Conservation (phyloP, 2,329 filamentous ascomycete species). For the Stemphylium vesicarium region DNA sequence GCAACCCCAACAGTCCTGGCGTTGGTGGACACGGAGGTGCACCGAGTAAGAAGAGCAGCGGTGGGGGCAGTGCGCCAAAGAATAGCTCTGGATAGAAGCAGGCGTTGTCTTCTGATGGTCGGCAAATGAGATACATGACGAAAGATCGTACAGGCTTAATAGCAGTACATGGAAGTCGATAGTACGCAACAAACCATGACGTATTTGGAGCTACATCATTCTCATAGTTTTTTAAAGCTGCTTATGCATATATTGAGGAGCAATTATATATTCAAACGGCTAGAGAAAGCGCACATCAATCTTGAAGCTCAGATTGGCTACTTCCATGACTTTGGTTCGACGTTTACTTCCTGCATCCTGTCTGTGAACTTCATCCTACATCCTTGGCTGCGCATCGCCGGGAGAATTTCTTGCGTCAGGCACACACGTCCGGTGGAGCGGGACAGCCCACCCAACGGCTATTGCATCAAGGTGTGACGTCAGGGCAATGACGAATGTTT, state of each 20-base stretch:
- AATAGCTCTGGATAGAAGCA: constrained; percentile 24
- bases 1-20: constrained; percentile 52
- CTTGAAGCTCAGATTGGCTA: too few species aligned
- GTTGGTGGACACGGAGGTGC: constrained; percentile 50
- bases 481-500: background rate
- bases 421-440: background rate
- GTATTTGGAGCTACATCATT: background rate
- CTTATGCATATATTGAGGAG: background rate
- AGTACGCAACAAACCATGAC: background rate
- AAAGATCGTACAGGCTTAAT: background rate
- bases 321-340: too few species aligned
- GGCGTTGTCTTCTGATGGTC: background rate
- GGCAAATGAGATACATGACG: background rate
- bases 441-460: background rate
- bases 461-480: background rate
- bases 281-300: background rate
- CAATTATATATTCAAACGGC: background rate
- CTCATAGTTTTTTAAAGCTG: background rate
- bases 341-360: too few species aligned
- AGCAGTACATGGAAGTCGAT: too few species aligned
- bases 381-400: too few species aligned
- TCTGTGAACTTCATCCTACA: too few species aligned
- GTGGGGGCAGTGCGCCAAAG: constrained; percentile 48
- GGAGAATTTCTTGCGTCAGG: background rate
- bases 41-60: constrained; percentile 40